These are phyloP conservation scores for Flaveria brownii DNA, from an alignment of 129 eudicot species.

Conservation along the genomic window DNA sequence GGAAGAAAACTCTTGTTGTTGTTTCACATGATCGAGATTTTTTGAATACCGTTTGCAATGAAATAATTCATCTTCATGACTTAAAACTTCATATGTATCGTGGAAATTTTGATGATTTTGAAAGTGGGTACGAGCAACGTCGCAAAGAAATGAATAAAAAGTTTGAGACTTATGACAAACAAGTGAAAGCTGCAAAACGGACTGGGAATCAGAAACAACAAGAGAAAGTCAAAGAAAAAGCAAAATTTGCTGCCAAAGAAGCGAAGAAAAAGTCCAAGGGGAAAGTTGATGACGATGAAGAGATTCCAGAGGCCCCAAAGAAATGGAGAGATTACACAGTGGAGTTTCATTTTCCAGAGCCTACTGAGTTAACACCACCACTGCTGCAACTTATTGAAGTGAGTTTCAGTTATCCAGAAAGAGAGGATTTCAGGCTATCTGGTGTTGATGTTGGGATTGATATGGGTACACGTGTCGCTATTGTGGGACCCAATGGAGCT, in stretches of 20 bases:
- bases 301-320: conserved; percentile 5
- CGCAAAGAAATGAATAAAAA: conserved; percentile 15
- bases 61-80: conserved; percentile 7
- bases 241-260: neutral
- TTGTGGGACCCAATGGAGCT: conserved; percentile 15
- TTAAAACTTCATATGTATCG: conserved; percentile 12
- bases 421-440: conserved; percentile 13
- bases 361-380: conserved; percentile 14
- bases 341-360: conserved; percentile 15
- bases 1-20: conserved; percentile 14
- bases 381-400: conserved; percentile 8
- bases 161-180: conserved; percentile 2
- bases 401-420: conserved; percentile 15
- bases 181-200: conserved; percentile 13
- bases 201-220: conserved; percentile 8
- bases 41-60: conserved; percentile 5
- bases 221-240: conserved; percentile 8
- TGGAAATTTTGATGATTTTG: conserved; percentile 12
- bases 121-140: conserved; percentile 12
- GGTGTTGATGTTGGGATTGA: conserved; percentile 14
- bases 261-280: conserved; percentile 12
- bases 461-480: conserved; percentile 13
- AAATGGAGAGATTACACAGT: conserved; percentile 9
- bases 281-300: conserved; percentile 9
- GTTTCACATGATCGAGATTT: conserved; percentile 15